Base-by-base conservation (phyloP, 257 asterid genomes). In the Jacaranda mimosifolia region DNA sequence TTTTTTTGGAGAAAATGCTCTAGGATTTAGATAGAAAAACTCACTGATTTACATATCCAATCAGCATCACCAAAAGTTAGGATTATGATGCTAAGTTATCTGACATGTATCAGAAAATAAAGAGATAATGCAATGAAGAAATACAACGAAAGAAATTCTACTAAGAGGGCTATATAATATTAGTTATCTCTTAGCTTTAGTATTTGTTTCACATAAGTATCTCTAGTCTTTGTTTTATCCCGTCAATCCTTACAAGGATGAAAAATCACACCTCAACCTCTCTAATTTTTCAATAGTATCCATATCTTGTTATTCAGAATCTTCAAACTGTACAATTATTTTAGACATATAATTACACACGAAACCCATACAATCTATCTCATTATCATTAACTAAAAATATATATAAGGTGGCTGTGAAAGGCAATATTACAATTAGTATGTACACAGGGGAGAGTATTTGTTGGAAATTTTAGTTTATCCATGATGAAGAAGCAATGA, bases 41-140 rank as follows among this genome's bases (percentile, higher is more conserved):
- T 21, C 67, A 5, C 26, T n/a, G 67, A n/a, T n/a, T n/a, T n/a
- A n/a, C 26, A 58, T 58, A 58, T 59, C 38, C 45, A 62, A 58
- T 62, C 40, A 35, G 67, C 18, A 9, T 12, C 38, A 26, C 45
- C 67, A 13, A 62, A 62, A 10, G 40, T 35, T 62, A 12, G 19
- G 17, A 13, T 8, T 62, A 62, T 6, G 10, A 52, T 11, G 21
- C 39, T 58, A 5, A 62, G 43, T 32, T 11, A 4, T 62, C 67
- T 10, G 40, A 8, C 65, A 59, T 21, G 15, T 59, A 21, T 56
- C 63, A 56, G 12, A 56, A 56, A 56, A 9, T 26, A 58, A 58
- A n/a, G n/a, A 58, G 26, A 26, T 32, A 26, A 4, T 32, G 67
- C 67, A 26, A 35, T 32, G 67, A 62, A 62, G 45, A 62, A 26